Evolutionary conservation across 331 rosid genomes (phyloP), one percentile per base, ranked within the genome.

Genomic region (Spiraea crenata): DNA sequence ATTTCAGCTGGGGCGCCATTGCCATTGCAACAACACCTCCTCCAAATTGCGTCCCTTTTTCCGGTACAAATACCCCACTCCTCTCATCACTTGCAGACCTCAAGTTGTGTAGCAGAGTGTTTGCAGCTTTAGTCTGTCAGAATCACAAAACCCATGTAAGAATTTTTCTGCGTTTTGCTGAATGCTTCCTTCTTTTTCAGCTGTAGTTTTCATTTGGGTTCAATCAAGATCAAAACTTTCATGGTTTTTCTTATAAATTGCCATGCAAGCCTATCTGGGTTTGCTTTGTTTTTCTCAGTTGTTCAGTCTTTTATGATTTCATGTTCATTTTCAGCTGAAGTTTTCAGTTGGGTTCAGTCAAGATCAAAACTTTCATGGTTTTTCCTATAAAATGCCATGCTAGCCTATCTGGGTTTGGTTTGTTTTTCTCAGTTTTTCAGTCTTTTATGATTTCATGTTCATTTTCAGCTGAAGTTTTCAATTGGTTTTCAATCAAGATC

Each of bases 71-170:
- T 35, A 5, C 19, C 12, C 63, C 44, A 4, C 0, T 12, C 63
- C 20, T 58, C n/a, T 74, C 92, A 79, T 11, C 34, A 45, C 4
- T 46, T 25, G 12, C 55, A 44, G 40, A 45, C 46, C 69, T 45
- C 9, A 19, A 65, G 44, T 35, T 46, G 57, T 4, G n/a, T 1
- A 34, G 20, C 48, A 45, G 48, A 45, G 48, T 45, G 48, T 10
- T 45, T 4, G 48, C 4, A 8, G 48, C 9, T 45, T 25, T 25
- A 34, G 20, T 35, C 44, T 35, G 63, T 58, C 20, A 58, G 6
- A 58, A 25, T 25, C 31, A 25, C 31, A 2, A 25, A 25, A 25
- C 31, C 31, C 31, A 25, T 25, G 31, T 25, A 25, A 25, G 31
- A 25, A 25, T 0, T 25, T 25, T 25, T 25, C 31, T 25, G 31